phyloP scores from a whole-genome alignment of 2,329 filamentous ascomycete species.

The Orbilia quercus region DNA sequence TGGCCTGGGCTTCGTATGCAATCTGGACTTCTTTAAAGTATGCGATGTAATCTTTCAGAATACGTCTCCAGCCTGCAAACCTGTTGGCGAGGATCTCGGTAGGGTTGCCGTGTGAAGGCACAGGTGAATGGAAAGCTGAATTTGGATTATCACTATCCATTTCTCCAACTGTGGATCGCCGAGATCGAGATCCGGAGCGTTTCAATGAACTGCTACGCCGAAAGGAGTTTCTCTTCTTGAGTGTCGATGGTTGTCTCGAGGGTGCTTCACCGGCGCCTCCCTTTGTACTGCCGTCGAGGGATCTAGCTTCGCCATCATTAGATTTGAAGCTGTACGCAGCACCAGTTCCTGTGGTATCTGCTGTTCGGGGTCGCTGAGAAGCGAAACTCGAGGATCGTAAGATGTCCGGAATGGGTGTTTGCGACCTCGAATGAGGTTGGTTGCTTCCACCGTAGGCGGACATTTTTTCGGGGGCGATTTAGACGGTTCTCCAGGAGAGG shows the following conservation, averaged over 20 bases:
- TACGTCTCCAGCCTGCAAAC: constrained; percentile 97
- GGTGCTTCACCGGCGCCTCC: constrained; percentile 28
- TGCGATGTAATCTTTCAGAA: constrained; percentile 90
- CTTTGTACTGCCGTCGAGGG: constrained; percentile 41
- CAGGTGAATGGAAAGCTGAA: constrained; percentile 88
- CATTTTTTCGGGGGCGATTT: constrained; percentile 14
- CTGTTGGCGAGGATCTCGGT: constrained; percentile 87
- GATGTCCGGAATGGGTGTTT: constrained; percentile 45
- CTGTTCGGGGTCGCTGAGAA: constrained; percentile 41
- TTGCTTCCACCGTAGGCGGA: constrained; percentile 40
- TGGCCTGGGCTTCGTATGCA: constrained; percentile 86
- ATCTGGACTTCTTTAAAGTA: constrained; percentile 93
- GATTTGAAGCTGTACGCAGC: constrained; percentile 48
- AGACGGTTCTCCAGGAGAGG: background rate
- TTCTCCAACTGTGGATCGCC: constrained; percentile 83
- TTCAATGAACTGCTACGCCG: constrained; percentile 78
- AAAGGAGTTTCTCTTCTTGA: constrained; percentile 88
- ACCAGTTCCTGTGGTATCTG: constrained; percentile 34
- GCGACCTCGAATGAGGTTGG: constrained; percentile 45
- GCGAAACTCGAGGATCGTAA: constrained; percentile 32
- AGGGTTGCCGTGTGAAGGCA: constrained; percentile 86
- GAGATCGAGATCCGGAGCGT: constrained; percentile 81
- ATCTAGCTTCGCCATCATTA: constrained; percentile 49
- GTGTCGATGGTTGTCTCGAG: constrained; percentile 66
- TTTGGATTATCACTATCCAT: constrained; percentile 76